Conservation (phyloP, 352 stramenopile genomes). For the Phytophthora sp. region DNA sequence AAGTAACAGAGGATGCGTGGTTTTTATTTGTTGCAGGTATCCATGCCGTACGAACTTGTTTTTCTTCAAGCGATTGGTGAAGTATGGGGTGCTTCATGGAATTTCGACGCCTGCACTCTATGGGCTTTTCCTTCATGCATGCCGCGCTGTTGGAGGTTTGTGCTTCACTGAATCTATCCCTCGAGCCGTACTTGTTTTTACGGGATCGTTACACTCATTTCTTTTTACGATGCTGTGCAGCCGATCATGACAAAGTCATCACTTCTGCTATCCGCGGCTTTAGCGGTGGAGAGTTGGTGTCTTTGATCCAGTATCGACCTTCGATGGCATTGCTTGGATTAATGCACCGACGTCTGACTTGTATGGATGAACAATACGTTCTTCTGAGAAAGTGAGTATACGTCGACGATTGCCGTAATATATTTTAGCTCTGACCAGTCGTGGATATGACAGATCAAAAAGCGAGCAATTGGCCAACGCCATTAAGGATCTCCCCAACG, state of each 20-base stretch:
- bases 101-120: conserved; percentile 76
- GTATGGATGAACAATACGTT: conserved; percentile 76
- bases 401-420: too few relatives aligned
- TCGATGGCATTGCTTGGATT: conserved; percentile 81
- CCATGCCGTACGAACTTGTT: conserved; percentile 67
- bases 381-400: conserved; percentile 63
- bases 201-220: too few relatives aligned
- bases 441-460: conserved; percentile 48
- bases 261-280: conserved; percentile 86
- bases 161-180: background rate
- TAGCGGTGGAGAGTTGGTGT: conserved; percentile 76
- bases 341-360: conserved; percentile 70
- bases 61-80: conserved; percentile 80
- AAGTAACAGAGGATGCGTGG: too few relatives aligned
- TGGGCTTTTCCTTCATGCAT: conserved; percentile 75
- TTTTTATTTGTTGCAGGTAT: conserved; percentile 39
- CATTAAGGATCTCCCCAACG: conserved; percentile 60
- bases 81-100: conserved; percentile 76
- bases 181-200: too few relatives aligned
- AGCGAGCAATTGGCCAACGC: conserved; percentile 66
- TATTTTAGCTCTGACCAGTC: too few relatives aligned
- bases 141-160: conserved; percentile 58
- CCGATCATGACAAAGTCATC: conserved; percentile 80
- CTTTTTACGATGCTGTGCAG: conserved; percentile 40
- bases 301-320: conserved; percentile 73